Base-by-base conservation (phyloP, 1,284 basidiomycete genomes). In the Boletus semigastroideus region DNA sequence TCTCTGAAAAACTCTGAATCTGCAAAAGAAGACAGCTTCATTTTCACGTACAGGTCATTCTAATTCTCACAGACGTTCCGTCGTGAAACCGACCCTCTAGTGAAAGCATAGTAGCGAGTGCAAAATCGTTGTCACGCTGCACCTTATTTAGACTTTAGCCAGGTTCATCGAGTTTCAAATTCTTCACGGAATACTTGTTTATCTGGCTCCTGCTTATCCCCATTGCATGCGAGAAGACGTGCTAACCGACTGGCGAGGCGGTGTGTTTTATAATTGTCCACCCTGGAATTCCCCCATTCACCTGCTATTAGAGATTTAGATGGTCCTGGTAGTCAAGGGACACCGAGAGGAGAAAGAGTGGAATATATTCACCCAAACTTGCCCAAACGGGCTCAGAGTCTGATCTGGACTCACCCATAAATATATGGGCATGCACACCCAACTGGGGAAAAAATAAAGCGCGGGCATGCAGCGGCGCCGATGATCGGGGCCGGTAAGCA, bases 101-200 rank as follows among this genome's bases (percentile, higher is more conserved):
- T 13, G 17, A 41, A 48, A 63, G 60, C 52, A 60, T 51, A 31
- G 51, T 16, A 22, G 22, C 33, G 45, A 47, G 3, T 25, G 25
- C 36, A 48, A 11, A 37, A 44, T 36, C 27, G 14, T 40, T 20
- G 37, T 46, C 28, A 34, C 19, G 42, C 17, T 30, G 34, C 36
- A 51, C 53, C 55, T 54, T 49, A 62, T 66, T 66, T 66, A 61
- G 52, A 61, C 64, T 67, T 66, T 61, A 54, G 33, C 45, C 64
- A 66, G 57, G 53, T 53, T 58, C 59, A 48, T 52, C 61, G 58
- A 39, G 46, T 30, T 39, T 46, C 42, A 53, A 28, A 19, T 48
- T 52, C 46, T 51, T 53, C 57, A 51, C 31, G 40, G 52, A 50
- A 49, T 47, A 5, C 22, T 5, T 48, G 49, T 46, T 41, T 39